phyloP scores from a whole-genome alignment of 2,329 filamentous ascomycete genomes.

The Pezicula radicicola region DNA sequence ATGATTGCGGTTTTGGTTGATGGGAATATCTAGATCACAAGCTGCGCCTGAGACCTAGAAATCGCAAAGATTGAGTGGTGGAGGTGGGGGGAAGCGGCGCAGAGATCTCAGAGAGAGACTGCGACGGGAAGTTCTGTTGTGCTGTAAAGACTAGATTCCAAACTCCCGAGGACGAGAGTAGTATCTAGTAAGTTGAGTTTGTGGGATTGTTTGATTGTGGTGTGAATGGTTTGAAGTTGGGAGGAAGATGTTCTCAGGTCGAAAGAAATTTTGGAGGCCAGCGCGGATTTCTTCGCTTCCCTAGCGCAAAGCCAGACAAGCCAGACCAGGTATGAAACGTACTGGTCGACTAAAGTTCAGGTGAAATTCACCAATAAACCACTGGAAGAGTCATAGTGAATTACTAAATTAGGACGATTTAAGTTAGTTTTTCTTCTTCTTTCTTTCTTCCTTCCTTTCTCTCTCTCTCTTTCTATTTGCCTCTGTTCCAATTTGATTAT shows the following conservation, averaged over 20 bases:
- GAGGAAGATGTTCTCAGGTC: slow-evolving; percentile 2
- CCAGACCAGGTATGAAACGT: too few relatives aligned
- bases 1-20: slow-evolving; percentile 76
- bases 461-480: background rate
- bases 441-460: background rate
- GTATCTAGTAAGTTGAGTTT: slow-evolving; percentile 23
- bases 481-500: too few relatives aligned
- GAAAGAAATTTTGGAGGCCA: slow-evolving; percentile 10
- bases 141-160: slow-evolving; percentile 43
- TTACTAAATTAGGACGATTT: too few relatives aligned
- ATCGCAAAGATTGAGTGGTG: slow-evolving; percentile 29
- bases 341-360: background rate
- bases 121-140: slow-evolving; percentile 19
- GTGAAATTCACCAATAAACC: background rate
- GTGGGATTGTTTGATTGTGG: slow-evolving; percentile 5
- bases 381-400: background rate
- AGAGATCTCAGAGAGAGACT: slow-evolving; percentile 28
- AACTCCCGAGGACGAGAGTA: slow-evolving; percentile 41
- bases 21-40: slow-evolving; percentile 68
- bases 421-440: background rate
- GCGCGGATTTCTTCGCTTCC: background rate
- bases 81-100: slow-evolving; percentile 25
- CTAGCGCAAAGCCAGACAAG: too few relatives aligned
- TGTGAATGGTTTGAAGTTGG: slow-evolving; percentile 11
- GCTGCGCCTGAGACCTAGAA: slow-evolving; percentile 71